Conservation (phyloP, 1,139 yeast species). For the Suhomyces terraborum region DNA sequence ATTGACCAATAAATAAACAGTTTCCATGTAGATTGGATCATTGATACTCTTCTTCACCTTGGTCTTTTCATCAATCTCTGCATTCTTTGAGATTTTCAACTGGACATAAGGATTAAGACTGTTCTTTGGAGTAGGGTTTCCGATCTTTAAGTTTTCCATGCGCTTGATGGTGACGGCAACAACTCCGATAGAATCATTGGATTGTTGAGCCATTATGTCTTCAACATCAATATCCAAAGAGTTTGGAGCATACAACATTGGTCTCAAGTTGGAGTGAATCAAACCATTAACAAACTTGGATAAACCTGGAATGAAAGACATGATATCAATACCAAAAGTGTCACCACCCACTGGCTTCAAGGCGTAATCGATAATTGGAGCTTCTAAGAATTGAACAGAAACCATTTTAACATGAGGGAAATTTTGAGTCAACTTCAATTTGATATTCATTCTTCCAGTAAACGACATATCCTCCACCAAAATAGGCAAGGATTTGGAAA, state of each 20-base stretch:
- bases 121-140: slow-evolving; percentile 41
- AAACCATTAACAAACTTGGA: slow-evolving; percentile 69
- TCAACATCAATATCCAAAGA: slow-evolving; percentile 73
- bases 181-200: slow-evolving; percentile 69
- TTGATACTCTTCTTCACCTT: slow-evolving; percentile 56
- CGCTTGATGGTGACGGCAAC: slow-evolving; percentile 62
- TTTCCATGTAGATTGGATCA: slow-evolving; percentile 67
- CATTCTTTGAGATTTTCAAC: slow-evolving; percentile 47
- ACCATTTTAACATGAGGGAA: slow-evolving; percentile 77
- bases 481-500: slow-evolving; percentile 72
- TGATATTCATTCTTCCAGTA: slow-evolving; percentile 69
- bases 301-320: slow-evolving; percentile 81
- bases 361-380: slow-evolving; percentile 74
- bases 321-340: slow-evolving; percentile 76
- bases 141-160: slow-evolving; percentile 50
- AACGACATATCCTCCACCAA: slow-evolving; percentile 78
- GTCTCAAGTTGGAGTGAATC: slow-evolving; percentile 70
- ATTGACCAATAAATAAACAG: slow-evolving; percentile 59
- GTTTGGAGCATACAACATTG: slow-evolving; percentile 82
- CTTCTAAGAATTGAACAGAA: slow-evolving; percentile 70
- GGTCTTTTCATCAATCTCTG: slow-evolving; percentile 50
- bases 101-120: slow-evolving; percentile 64
- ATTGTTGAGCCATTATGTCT: slow-evolving; percentile 62
- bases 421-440: slow-evolving; percentile 58
- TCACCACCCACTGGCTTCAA: slow-evolving; percentile 90